Evolutionary conservation across 1,139 yeast genomes (phyloP).

Genomic region (Candida sanyaensis): DNA sequence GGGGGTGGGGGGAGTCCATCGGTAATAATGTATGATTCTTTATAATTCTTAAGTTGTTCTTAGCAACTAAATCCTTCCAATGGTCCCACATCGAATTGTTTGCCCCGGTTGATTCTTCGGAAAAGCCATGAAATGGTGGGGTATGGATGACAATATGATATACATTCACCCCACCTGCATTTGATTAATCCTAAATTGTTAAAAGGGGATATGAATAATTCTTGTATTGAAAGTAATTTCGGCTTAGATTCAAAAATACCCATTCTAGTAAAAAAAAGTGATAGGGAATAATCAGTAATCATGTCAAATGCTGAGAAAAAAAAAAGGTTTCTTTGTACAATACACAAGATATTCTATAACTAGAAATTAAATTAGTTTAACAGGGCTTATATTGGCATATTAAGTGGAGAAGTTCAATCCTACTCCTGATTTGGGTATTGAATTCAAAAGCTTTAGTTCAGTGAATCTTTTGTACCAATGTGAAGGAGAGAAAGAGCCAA

Average conservation of each 20-base stretch:
- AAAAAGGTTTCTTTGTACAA: background rate
- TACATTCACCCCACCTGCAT: background rate
- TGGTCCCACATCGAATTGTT: background rate
- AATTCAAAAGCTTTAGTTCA: too few species aligned
- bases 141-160: background rate
- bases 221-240: background rate
- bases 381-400: background rate
- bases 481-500: too few species aligned
- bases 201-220: background rate
- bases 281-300: background rate
- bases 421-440: too few species aligned
- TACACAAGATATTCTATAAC: background rate
- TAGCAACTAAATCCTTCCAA: too few species aligned
- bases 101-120: background rate
- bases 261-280: background rate
- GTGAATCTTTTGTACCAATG: too few species aligned
- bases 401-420: background rate
- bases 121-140: background rate
- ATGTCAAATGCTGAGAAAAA: background rate
- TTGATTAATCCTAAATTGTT: background rate
- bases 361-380: background rate
- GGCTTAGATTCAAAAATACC: constrained; percentile 3
- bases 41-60: too few species aligned
- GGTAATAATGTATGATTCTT: too few species aligned
- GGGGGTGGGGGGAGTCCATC: too few species aligned